phyloP scores from a whole-genome alignment of 179 eudicot genomes.

The Amaranthus tricolor region DNA sequence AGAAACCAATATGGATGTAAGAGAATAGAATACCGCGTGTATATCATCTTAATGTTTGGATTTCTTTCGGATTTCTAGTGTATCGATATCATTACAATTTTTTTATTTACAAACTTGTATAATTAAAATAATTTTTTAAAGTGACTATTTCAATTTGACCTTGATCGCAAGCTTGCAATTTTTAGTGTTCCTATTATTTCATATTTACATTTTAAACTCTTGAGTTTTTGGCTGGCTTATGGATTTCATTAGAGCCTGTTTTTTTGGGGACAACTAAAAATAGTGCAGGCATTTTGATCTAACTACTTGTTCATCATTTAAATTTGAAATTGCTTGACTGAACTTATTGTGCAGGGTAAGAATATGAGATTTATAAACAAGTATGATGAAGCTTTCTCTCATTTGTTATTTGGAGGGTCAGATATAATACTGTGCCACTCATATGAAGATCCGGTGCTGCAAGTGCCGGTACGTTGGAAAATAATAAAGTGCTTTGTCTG shows the following conservation, averaged over 20 bases:
- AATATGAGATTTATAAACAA: conserved; percentile 44
- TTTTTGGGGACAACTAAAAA: no score
- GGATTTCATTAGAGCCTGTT: background rate
- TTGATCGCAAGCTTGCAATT: background rate
- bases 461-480: conserved; percentile 47
- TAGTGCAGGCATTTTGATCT: background rate
- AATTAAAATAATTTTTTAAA: background rate
- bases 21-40: background rate
- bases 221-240: background rate
- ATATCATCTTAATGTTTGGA: background rate
- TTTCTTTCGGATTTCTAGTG: no score
- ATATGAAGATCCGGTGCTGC: conserved; percentile 54
- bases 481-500: background rate
- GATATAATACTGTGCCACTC: conserved; percentile 59
- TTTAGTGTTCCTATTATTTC: background rate
- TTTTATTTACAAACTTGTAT: no score
- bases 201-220: background rate
- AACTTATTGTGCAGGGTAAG: conserved; percentile 34
- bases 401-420: conserved; percentile 55
- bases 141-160: background rate
- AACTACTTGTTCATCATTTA: background rate
- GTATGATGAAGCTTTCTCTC: conserved; percentile 52
- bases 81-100: no score
- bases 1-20: background rate
- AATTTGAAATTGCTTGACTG: background rate